phyloP scores from a whole-genome alignment of 2,329 filamentous ascomycete genomes.

The Aspergillus versicolor region DNA sequence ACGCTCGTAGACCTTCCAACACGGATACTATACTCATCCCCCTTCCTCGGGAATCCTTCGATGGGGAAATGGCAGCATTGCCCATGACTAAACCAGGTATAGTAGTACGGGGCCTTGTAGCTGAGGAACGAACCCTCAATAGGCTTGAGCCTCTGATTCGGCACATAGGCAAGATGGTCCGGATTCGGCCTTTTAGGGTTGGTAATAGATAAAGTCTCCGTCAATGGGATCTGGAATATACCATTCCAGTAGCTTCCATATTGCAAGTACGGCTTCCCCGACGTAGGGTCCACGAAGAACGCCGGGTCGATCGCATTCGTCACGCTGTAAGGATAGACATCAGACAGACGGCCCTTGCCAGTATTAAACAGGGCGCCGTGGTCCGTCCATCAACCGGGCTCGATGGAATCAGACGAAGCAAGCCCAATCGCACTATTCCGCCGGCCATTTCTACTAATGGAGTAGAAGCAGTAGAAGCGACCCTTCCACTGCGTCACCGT shows the following conservation, averaged over 20 bases:
- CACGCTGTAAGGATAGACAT: slow-evolving; percentile 31
- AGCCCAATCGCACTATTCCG: slow-evolving; percentile 39
- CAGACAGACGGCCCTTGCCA: slow-evolving; percentile 23
- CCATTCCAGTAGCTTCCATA: slow-evolving; percentile 39
- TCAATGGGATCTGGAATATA: slow-evolving; percentile 36
- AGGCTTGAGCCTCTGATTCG: slow-evolving; percentile 21
- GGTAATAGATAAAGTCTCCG: slow-evolving; percentile 25
- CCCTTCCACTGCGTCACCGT: slow-evolving; percentile 29
- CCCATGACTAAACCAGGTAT: slow-evolving; percentile 41
- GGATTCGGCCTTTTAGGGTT: slow-evolving; percentile 23
- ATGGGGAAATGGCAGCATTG: slow-evolving; percentile 35
- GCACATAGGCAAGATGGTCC: slow-evolving; percentile 28
- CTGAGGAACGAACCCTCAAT: slow-evolving; percentile 39
- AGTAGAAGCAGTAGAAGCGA: slow-evolving; percentile 40
- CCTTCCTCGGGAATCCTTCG: slow-evolving; percentile 25
- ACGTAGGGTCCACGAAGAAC: slow-evolving; percentile 27
- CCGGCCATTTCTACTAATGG: slow-evolving; percentile 27
- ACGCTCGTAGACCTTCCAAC: slow-evolving; percentile 35
- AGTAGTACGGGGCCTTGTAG: slow-evolving; percentile 37
- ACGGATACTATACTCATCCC: slow-evolving; percentile 36
- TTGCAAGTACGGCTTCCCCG: slow-evolving; percentile 29
- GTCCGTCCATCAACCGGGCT: slow-evolving; percentile 31
- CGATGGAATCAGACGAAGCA: slow-evolving; percentile 28
- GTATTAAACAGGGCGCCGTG: slow-evolving; percentile 37
- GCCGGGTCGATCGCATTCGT: slow-evolving; percentile 40